phyloP scores from a whole-genome alignment of 1,139 yeast species.

The Diutina ranongensis region DNA sequence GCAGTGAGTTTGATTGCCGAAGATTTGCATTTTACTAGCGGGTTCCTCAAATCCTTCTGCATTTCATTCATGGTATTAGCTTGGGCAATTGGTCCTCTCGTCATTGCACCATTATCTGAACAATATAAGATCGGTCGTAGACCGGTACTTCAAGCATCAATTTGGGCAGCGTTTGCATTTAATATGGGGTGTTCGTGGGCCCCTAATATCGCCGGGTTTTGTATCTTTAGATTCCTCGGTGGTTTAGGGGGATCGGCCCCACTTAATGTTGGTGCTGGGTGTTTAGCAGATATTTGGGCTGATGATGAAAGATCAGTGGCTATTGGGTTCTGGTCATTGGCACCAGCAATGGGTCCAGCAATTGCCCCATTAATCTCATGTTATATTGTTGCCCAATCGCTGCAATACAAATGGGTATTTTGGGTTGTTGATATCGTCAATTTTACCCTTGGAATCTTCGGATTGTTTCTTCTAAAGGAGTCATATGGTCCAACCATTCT shows the following conservation, averaged over 20 bases:
- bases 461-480: constrained; percentile 36
- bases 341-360: constrained; percentile 37
- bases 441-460: constrained; percentile 34
- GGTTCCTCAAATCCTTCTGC: constrained; percentile 32
- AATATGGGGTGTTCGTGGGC: constrained; percentile 49
- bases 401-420: constrained; percentile 50
- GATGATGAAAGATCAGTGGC: constrained; percentile 43
- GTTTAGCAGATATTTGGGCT: constrained; percentile 49
- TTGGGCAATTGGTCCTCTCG: constrained; percentile 51
- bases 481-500: constrained; percentile 50
- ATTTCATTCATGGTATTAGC: constrained; percentile 51
- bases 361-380: constrained; percentile 25
- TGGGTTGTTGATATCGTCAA: constrained; percentile 47
- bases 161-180: constrained; percentile 39
- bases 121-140: constrained; percentile 38
- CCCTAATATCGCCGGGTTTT: constrained; percentile 40
- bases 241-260: constrained; percentile 62
- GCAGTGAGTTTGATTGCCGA: constrained; percentile 37
- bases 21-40: constrained; percentile 26
- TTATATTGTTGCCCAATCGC: constrained; percentile 18
- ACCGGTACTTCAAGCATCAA: constrained; percentile 37
- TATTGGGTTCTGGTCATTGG: constrained; percentile 46
- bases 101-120: constrained; percentile 53
- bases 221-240: constrained; percentile 47
- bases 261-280: constrained; percentile 62